phyloP scores from a whole-genome alignment of 2,329 filamentous ascomycete species.

The Colletotrichum aenigma region DNA sequence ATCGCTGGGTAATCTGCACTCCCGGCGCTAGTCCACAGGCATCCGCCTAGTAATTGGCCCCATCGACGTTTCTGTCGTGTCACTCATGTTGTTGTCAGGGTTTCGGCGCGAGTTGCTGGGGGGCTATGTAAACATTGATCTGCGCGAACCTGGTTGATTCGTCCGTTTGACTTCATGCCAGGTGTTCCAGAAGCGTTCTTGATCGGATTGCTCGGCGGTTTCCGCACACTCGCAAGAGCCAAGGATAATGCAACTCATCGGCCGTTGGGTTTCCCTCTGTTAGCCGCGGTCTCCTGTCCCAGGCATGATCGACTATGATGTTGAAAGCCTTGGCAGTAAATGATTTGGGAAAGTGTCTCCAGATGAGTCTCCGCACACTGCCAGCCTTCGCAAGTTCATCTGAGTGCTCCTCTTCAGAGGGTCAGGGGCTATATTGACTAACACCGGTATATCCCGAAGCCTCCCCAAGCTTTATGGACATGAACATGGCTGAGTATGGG shows the following conservation, averaged over 20 bases:
- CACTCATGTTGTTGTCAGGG: neutral
- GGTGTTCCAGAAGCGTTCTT: neutral
- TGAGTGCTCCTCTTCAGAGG: neutral
- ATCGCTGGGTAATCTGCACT: conserved; percentile 10
- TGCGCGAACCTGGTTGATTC: neutral
- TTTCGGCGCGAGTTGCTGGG: neutral
- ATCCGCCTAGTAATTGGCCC: conserved; percentile 6
- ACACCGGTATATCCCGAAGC: neutral
- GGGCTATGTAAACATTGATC: neutral
- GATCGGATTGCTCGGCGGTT: neutral
- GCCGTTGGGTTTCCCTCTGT: neutral
- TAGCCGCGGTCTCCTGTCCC: neutral
- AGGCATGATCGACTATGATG: rapidly evolving
- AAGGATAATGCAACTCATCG: neutral
- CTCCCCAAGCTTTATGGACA: neutral
- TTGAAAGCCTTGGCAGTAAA: neutral
- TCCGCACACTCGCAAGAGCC: neutral
- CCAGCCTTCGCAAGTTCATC: neutral
- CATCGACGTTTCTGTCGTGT: neutral
- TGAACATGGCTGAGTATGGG: neutral
- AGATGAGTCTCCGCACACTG: neutral
- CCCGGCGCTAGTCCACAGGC: conserved; percentile 16
- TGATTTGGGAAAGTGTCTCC: neutral
- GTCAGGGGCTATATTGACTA: rapidly evolving
- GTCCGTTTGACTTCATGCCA: neutral